Base-by-base conservation (phyloP, 352 stramenopile genomes). In the Pythium angustatum region DNA sequence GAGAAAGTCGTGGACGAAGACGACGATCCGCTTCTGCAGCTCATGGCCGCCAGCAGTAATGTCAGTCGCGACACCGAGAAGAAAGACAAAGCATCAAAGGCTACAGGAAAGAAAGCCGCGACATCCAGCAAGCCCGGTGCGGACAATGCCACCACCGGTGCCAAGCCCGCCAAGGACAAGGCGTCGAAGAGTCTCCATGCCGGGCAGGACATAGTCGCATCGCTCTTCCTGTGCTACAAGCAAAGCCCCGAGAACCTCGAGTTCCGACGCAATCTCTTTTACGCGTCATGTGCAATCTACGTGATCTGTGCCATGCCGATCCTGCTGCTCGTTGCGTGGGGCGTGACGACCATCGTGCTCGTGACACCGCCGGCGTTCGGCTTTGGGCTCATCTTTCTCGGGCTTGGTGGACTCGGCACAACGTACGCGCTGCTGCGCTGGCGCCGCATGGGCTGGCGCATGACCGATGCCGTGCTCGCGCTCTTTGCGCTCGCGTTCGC, bases 181-280 rank as follows among this genome's bases (percentile, higher is more conserved):
- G 15, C 34, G 21, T 27, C 24, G 24, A 45, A 51, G 47, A 54
- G 47, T n/a, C 47, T 81, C 71, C 21, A 79, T 70, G 5, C 41
- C 12, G 62, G 62, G 3, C 53, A 54, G 26, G 81, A 92, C 34
- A 87, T 94, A 49, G 74, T 94, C 0, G 81, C 78, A 1, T 77
- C 83, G 28, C 67, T 96, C 11, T 96, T 96, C 64, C 68, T 91
- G n/a, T 90, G 83, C 71, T 88, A 89, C 64, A 85, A 83, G 41
- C 76, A 91, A 33, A 87, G 68, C 8, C 64, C 59, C 1, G 44
- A 78, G 33, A 92, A 91, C 56, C 45, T 79, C 3, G 76, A 83
- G 28, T 94, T 91, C 45, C 81, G 85, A n/a, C 77, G 77, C 27
- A 88, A 92, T 28, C 64, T 96, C 17, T 93, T 87, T 50, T 94